Conservation (phyloP, 306 rosid species). For the Castanea crenata region DNA sequence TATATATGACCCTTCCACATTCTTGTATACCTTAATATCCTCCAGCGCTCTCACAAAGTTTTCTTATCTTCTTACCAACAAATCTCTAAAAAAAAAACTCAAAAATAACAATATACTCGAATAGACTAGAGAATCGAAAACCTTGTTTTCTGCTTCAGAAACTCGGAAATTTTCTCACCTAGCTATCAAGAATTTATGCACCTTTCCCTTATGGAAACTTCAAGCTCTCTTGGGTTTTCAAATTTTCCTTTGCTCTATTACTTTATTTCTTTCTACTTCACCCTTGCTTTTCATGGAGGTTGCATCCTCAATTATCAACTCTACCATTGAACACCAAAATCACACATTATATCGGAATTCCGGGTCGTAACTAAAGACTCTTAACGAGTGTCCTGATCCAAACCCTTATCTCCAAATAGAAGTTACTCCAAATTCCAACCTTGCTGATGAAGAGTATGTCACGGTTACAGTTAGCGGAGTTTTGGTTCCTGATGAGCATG, state of each 20-base stretch:
- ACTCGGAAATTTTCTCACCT: no score
- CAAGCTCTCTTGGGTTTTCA: slow-evolving; percentile 15
- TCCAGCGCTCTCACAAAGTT: background rate
- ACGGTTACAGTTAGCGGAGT: slow-evolving; percentile 59
- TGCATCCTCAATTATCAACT: slow-evolving; percentile 31
- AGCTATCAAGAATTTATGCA: no score
- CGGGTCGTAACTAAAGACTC: slow-evolving; percentile 43
- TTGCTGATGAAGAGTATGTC: slow-evolving; percentile 49
- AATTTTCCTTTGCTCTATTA: background rate
- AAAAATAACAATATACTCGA: background rate
- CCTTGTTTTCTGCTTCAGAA: no score
- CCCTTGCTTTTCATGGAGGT: slow-evolving; percentile 10
- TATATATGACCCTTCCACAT: background rate
- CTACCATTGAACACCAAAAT: slow-evolving; percentile 40
- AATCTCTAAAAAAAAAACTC: background rate
- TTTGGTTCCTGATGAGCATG: slow-evolving; percentile 32
- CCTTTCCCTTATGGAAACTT: background rate
- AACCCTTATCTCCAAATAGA: slow-evolving; percentile 33
- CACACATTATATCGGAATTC: slow-evolving; percentile 65
- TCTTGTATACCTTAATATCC: background rate
- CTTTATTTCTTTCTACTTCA: slow-evolving; percentile 6
- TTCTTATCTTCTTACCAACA: background rate
- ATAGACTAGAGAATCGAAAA: background rate
- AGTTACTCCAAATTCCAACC: slow-evolving; percentile 25
- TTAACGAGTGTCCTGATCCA: slow-evolving; percentile 33